Base-by-base conservation (phyloP, 805 yeast genomes). In the Helenozyma baotianmanensis region DNA sequence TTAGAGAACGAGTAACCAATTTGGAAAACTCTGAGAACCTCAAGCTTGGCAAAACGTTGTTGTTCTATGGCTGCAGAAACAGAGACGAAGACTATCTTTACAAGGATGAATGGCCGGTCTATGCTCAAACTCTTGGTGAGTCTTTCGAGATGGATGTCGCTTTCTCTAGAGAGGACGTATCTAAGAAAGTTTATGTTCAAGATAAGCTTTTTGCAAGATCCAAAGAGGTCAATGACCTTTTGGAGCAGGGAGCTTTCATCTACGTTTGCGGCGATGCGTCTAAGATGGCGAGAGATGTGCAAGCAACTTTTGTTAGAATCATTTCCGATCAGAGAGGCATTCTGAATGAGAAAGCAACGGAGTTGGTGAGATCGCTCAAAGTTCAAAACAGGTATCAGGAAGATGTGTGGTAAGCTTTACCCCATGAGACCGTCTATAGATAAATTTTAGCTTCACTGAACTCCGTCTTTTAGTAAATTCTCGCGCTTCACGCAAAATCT, bases 261-360 rank as follows among this genome's bases (percentile, higher is more conserved):
- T 90, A 92, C 58, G 95, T 90, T 23, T 90, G 98, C 72, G 98
- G 97, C 56, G 97, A 92, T 64, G 97, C 98, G 16, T 76, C 83
- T 18, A 77, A 75, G 45, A 92, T 90, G 98, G 96, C 97, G 4
- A 82, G 90, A 62, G 95, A 88, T 54, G 97, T 90, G 8, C 88
- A 84, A 50, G 58, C 68, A 27, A 70, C 90, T 1, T 68, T 90
- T 39, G 70, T 71, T 10, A 67, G 72, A 41, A 80, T 92, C 37
- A 56, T 89, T 29, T 60, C 78, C 28, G 57, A 72, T 35, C 75
- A 76, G 43, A 80, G 89, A 51, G 74, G 70, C n/a, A 61, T 87
- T 18, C 45, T 80, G 6, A 72, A 70, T 37, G 82, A 73, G 21
- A 78, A 76, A 44, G 96, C 95, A 10, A 74, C 76, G 34, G 92